Evolutionary conservation across 2,329 filamentous ascomycete genomes (phyloP), one percentile per base, ranked within the genome.

Genomic region (Penicillium sp.): DNA sequence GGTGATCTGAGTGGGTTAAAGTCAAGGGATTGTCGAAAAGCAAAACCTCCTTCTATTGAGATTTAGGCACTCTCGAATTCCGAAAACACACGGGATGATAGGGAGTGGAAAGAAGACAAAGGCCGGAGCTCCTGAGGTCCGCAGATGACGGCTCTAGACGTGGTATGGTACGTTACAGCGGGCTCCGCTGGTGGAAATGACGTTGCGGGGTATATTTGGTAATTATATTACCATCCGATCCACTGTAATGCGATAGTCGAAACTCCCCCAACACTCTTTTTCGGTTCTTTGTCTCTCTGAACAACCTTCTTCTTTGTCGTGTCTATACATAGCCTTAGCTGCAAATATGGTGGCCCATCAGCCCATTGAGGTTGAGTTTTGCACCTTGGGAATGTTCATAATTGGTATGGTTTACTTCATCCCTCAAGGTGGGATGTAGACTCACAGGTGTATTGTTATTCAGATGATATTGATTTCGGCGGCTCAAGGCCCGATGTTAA

Each of bases 391-490:
- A 67, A 86, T 86, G 84, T 85, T 86, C 74, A 86, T 86, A 61
- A 82, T 86, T 59, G 83, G 83, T 84, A 78, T 64, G 68, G 55
- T 63, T 52, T 36, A 45, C 25, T 48, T 44, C 49, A 12, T 19
- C 47, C 35, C 35, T 25, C 15, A 44, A 35, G 39, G 59, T 60
- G 39, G 43, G 21, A 38, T 42, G 35, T 31, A 50, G 55, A 43
- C 59, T 65, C 33, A 63, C 60, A 47, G 21, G 8, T 51, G 53
- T 57, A 44, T 44, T 52, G 51, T 49, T 61, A 58, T 61, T 47
- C 77, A 93, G 93, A 97, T 79, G 91, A 97, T 60, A 97, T 97
- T 68, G 89, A 97, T 67, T 96, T 91, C 69, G 81, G 85, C 33
- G 87, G 88, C 3, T 86, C 89, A 42, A 86, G 78, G 55, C 83